A percentile compares a stretch with the other conserved stretches of the same genome.
phyloP scores from a whole-genome alignment of 2,329 filamentous ascomycete genomes.

The Aspergillus sp. region DNA sequence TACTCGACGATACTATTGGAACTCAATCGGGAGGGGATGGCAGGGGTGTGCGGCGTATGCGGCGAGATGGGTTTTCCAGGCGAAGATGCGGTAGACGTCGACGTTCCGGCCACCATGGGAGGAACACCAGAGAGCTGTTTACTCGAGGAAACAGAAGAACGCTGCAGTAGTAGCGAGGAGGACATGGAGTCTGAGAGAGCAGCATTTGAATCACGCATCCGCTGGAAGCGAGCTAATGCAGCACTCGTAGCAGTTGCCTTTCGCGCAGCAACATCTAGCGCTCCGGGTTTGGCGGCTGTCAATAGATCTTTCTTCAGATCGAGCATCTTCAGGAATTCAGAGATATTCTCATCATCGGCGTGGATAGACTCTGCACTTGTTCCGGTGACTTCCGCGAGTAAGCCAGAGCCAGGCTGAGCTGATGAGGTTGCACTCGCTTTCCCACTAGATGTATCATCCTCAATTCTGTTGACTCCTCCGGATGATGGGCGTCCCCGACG shows the following conservation, averaged over 20 bases:
- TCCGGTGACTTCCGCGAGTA: constrained; percentile 68
- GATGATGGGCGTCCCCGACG: constrained; percentile 75
- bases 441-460: constrained; percentile 60
- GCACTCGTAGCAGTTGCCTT: constrained; percentile 76
- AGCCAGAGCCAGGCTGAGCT: constrained; percentile 70
- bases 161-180: constrained; percentile 80
- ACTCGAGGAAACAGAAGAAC: constrained; percentile 74
- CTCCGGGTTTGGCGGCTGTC: constrained; percentile 55
- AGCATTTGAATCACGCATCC: constrained; percentile 85
- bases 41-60: constrained; percentile 88
- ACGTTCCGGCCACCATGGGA: constrained; percentile 62
- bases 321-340: constrained; percentile 84
- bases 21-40: constrained; percentile 88
- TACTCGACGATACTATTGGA: constrained; percentile 84
- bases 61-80: constrained; percentile 87
- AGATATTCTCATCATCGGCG: constrained; percentile 90
- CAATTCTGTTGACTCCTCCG: constrained; percentile 62
- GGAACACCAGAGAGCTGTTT: constrained; percentile 69
- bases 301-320: constrained; percentile 87
- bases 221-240: constrained; percentile 79
- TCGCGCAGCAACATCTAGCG: constrained; percentile 67
- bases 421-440: constrained; percentile 52
- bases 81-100: constrained; percentile 81
- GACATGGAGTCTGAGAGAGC: constrained; percentile 90
- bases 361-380: constrained; percentile 64